Evolutionary conservation across 2,329 filamentous ascomycete species (phyloP), one percentile per base, ranked within the genome.

Genomic region (Alternaria conjuncta): DNA sequence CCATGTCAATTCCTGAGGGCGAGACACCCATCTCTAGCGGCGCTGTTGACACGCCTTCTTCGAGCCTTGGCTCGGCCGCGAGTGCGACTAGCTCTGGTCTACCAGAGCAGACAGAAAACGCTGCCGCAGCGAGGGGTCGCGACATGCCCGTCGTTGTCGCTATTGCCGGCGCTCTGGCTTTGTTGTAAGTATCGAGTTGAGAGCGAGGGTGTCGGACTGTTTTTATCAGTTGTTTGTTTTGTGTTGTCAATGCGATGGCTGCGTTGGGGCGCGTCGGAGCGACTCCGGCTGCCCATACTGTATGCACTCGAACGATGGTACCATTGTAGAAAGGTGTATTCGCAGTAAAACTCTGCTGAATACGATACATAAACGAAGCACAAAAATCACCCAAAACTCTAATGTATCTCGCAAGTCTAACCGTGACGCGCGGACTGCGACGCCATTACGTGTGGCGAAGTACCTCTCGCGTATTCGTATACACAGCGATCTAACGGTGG

Each of bases 151-250:
- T 69, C 12, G 36, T 66, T 25, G 56, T 73, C 41, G 71, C 69
- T 2, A 32, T 74, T 26, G 71, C 66, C 25, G 73, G 73, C 60
- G 70, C 69, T 13, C 71, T 75, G 60, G 68, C 71, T 45, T 60
- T 78, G 45, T 53, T 75, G 18, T 78, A 58, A 57, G 36, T 30
- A 30, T 13, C 5, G 26, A 13, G 15, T 26, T 36, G 26, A 28
- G 11, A 23, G 4, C 9, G 25, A 55, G 12, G 32, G 23, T 18
- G 28, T 25, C 5, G 10, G 25, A 6, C 45, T 26, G 32, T 54
- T 21, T 18, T 21, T 4, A 6, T 15, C 44, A 15, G 13, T 28
- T 26, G 36, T 11, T 18, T 55, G 8, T 28, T 41, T 43, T 11
- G 25, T 55, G 8, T 23, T 47, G 12, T n/a, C 55, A 36, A 21